Evolutionary conservation across 331 rosid species (phyloP).

Genomic region (Arachis monticola): DNA sequence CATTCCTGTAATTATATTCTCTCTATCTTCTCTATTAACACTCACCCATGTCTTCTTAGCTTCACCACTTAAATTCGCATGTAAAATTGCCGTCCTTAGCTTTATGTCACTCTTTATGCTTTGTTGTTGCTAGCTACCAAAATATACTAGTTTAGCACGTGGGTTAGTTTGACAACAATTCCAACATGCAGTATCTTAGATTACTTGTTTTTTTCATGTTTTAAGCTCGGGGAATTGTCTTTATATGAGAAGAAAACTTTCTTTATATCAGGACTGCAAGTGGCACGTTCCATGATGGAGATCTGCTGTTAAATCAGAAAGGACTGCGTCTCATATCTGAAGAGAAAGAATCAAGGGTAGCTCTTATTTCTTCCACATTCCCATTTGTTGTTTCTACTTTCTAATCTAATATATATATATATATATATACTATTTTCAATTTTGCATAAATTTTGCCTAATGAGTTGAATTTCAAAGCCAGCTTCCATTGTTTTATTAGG

Average conservation of each 20-base stretch:
- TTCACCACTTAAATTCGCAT: background rate
- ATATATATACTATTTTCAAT: background rate
- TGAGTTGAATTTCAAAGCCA: background rate
- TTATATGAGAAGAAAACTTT: background rate
- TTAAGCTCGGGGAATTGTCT: slow-evolving; percentile 4
- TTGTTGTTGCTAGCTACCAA: slow-evolving; percentile 1
- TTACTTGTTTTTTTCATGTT: background rate
- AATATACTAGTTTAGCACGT: background rate
- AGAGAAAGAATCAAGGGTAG: slow-evolving; percentile 71
- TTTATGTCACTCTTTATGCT: background rate
- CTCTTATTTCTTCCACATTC: slow-evolving; percentile 2
- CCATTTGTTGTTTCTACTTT: no score
- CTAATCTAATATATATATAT: no score
- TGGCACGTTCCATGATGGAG: slow-evolving; percentile 97
- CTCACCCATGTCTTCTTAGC: slow-evolving; percentile 17
- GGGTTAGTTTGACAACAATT: background rate
- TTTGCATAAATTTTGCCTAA: slow-evolving; percentile 9
- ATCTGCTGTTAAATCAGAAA: slow-evolving; percentile 79
- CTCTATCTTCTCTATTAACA: background rate
- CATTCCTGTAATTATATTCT: slow-evolving; percentile 65
- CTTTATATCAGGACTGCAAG: slow-evolving; percentile 72
- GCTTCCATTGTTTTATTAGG: slow-evolving; percentile 8
- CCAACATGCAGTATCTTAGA: slow-evolving; percentile 7
- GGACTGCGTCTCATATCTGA: slow-evolving; percentile 87
- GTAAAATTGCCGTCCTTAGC: slow-evolving; percentile 6